Percentiles rank a stretch among this genome's conserved stretches.
Evolutionary conservation across 2,329 filamentous ascomycete genomes (phyloP).

Genomic region (Reticulascus tulasneorum): DNA sequence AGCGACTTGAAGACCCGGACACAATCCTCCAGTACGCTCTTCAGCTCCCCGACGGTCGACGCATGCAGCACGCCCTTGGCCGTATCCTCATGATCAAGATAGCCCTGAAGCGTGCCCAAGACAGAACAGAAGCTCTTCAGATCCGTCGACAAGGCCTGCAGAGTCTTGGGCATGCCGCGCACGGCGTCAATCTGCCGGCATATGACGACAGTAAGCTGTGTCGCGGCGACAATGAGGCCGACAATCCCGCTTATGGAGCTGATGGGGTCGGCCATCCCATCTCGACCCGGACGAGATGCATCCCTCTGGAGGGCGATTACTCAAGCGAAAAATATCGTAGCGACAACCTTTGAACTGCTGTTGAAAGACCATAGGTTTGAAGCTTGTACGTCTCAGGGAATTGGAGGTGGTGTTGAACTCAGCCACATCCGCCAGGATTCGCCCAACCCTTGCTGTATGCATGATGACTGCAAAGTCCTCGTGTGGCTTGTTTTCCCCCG

Average conservation of each 20-base stretch:
- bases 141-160: constrained; percentile 4
- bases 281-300: background rate
- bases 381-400: too few species aligned
- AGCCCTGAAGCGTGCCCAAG: constrained; percentile 3
- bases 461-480: too few species aligned
- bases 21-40: background rate
- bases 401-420: too few species aligned
- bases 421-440: too few species aligned
- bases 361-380: too few species aligned
- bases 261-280: constrained; percentile 5
- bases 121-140: constrained; percentile 2
- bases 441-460: too few species aligned
- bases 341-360: too few species aligned
- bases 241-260: constrained; percentile 1
- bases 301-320: too few species aligned
- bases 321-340: too few species aligned
- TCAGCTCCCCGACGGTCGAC: background rate
- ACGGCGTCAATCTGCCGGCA: constrained; percentile 6
- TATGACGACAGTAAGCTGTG: constrained; percentile 1
- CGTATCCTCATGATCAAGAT: constrained; percentile 4
- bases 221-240: constrained; percentile 2
- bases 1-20: background rate
- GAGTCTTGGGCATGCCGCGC: background rate
- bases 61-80: constrained; percentile 1
- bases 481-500: too few species aligned